These are phyloP conservation scores for Diaporthe humulicola DNA, from an alignment of 2,329 filamentous ascomycete species.

Conservation along the genomic window DNA sequence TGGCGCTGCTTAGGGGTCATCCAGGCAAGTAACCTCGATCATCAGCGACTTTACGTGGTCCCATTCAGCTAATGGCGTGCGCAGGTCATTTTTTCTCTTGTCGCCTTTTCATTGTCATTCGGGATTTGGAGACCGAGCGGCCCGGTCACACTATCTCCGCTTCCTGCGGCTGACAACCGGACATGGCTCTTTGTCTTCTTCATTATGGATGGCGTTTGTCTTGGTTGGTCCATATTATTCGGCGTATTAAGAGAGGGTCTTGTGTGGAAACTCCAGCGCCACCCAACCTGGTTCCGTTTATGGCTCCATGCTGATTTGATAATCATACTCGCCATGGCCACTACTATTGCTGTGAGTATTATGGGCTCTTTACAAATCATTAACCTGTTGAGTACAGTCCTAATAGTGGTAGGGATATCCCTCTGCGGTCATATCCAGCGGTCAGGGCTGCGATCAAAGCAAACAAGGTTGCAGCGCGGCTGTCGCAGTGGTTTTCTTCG, in stretches of 20 bases:
- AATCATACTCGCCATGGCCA: neutral
- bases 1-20: neutral
- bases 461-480: neutral
- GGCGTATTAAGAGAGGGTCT: neutral
- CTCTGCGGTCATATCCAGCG: neutral
- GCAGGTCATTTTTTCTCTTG: neutral
- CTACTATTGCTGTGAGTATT: neutral
- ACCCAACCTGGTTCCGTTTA: neutral
- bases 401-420: neutral
- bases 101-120: neutral
- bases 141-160: neutral
- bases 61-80: neutral
- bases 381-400: neutral
- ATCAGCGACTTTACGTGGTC: accelerated
- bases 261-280: neutral
- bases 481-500: neutral
- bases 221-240: neutral
- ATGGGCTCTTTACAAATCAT: too few species aligned
- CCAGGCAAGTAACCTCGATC: neutral
- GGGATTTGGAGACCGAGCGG: neutral
- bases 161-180: neutral
- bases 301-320: neutral
- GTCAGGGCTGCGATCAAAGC: neutral
- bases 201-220: neutral
- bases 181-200: neutral